Base-by-base conservation (phyloP, 805 yeast genomes). In the Cyberlindnera samutprakarnensis region DNA sequence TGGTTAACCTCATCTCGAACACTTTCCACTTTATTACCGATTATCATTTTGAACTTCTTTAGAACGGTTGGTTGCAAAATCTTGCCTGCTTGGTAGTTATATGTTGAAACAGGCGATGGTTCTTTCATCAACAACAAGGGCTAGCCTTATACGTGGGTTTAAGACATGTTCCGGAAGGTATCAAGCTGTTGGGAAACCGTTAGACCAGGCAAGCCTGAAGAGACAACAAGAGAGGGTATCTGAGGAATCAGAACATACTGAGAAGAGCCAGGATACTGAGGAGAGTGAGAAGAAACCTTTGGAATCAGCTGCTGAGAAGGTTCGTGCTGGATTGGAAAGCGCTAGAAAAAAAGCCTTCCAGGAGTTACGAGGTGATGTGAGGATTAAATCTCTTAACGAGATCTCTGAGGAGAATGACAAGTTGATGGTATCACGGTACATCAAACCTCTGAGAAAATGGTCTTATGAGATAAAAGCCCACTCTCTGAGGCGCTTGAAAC, bases 291-390 rank as follows among this genome's bases (percentile, higher is more conserved):
- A n/a, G n/a, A n/a, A n/a, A n/a, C n/a, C n/a, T n/a, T n/a, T n/a
- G n/a, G n/a, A n/a, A n/a, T n/a, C n/a, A n/a, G 30, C 30, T 4
- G 30, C 18, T 14, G 30, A 28, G 13, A 12, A 13, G 2, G 30
- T 28, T 7, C 23, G 23, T 9, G 18, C 30, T 7, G 31, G 31
- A 4, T n/a, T 28, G 23, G 10, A 22, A n/a, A 28, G 31, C 16
- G 26, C 27, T 9, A 40, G 46, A 26, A 35, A 40, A 25, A 33
- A 28, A 15, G 42, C 40, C 8, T 32, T 41, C 12, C 37, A 38
- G 4, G 49, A 42, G 23, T 30, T 44, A 5, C 32, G 40, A 12
- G 49, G 49, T 12, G 25, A 34, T 5, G 23, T 35, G 4, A 14
- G 15, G 9, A 21, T 39, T 15, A 38, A 36, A 25, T 20, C 35